A percentile compares a stretch with the other conserved stretches of the same genome.
phyloP scores from a whole-genome alignment of 371 early-diverging fungal genomes.

The Fennellomyces sp. region DNA sequence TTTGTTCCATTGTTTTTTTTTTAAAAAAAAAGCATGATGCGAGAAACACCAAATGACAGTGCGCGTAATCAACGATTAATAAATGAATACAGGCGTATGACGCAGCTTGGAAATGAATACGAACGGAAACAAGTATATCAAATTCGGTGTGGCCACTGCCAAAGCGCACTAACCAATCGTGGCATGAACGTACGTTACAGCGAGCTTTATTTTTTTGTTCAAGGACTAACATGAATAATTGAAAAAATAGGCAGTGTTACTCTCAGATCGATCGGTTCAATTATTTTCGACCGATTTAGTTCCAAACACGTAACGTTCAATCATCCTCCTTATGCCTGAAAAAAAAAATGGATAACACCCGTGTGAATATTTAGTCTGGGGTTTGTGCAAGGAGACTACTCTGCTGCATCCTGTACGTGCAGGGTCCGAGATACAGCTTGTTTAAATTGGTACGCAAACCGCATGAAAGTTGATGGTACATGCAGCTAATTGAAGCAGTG shows the following conservation, averaged over 20 bases:
- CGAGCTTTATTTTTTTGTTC: neutral
- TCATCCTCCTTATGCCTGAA: neutral
- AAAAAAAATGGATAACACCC: neutral
- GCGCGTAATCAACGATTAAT: slow-evolving; percentile 16
- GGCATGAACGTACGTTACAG: slow-evolving; percentile 40
- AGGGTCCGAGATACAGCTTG: slow-evolving; percentile 46
- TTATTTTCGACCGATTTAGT: slow-evolving; percentile 43
- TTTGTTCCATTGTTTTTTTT: neutral
- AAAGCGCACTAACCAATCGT: slow-evolving; percentile 30
- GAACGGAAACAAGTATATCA: slow-evolving; percentile 43
- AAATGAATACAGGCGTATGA: slow-evolving; percentile 30
- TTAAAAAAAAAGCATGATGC: neutral
- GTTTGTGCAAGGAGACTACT: slow-evolving; percentile 44
- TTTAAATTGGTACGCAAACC: slow-evolving; percentile 28
- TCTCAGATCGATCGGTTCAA: slow-evolving; percentile 37
- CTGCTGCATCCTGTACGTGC: slow-evolving; percentile 40
- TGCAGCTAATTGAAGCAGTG: too few species aligned
- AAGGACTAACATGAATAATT: too few species aligned
- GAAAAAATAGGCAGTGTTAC: slow-evolving; percentile 41
- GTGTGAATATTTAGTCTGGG: slow-evolving; percentile 19
- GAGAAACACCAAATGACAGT: neutral
- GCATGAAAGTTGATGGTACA: neutral
- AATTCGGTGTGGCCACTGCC: slow-evolving; percentile 39
- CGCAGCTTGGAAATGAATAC: slow-evolving; percentile 25
- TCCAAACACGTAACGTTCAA: slow-evolving; percentile 36